Evolutionary conservation across 495 filamentous ascomycete genomes (phyloP).

Genomic region (Xylaria castorea): DNA sequence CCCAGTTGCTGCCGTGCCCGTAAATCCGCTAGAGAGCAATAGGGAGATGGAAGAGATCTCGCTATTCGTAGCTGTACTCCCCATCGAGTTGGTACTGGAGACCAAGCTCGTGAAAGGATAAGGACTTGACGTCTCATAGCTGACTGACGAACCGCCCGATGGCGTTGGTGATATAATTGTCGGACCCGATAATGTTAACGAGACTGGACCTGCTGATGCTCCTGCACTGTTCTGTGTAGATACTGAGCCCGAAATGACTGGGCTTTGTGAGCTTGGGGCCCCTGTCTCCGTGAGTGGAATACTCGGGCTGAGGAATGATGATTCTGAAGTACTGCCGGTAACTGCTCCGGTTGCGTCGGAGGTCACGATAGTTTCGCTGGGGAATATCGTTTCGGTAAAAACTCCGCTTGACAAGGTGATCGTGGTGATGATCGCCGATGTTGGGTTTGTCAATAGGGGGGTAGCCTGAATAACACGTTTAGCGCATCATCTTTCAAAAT

Average conservation of each 20-base stretch:
- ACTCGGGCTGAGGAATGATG: slow-evolving; percentile 19
- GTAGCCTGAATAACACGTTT: background rate
- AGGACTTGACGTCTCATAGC: slow-evolving; percentile 18
- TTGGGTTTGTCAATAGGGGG: background rate
- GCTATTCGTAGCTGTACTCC: slow-evolving; percentile 17
- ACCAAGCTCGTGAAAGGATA: slow-evolving; percentile 27
- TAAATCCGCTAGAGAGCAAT: background rate
- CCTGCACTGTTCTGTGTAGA: slow-evolving; percentile 6
- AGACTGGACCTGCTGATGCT: background rate
- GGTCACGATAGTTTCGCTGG: slow-evolving; percentile 18
- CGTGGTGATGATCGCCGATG: background rate
- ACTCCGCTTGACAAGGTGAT: background rate
- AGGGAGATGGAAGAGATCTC: slow-evolving; percentile 6
- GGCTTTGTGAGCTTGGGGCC: background rate
- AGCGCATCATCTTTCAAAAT: background rate
- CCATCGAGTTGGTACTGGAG: slow-evolving; percentile 20
- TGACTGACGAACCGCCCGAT: slow-evolving; percentile 6
- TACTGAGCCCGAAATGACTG: background rate
- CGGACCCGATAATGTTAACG: background rate
- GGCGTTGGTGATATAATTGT: background rate
- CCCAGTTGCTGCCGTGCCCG: slow-evolving; percentile 6
- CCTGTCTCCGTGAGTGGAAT: slow-evolving; percentile 4
- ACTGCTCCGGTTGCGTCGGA: slow-evolving; percentile 6
- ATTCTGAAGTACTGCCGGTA: slow-evolving; percentile 9
- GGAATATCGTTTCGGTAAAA: slow-evolving; percentile 1